Conservation (phyloP, 495 filamentous ascomycete species). For the Xylaria sp. region DNA sequence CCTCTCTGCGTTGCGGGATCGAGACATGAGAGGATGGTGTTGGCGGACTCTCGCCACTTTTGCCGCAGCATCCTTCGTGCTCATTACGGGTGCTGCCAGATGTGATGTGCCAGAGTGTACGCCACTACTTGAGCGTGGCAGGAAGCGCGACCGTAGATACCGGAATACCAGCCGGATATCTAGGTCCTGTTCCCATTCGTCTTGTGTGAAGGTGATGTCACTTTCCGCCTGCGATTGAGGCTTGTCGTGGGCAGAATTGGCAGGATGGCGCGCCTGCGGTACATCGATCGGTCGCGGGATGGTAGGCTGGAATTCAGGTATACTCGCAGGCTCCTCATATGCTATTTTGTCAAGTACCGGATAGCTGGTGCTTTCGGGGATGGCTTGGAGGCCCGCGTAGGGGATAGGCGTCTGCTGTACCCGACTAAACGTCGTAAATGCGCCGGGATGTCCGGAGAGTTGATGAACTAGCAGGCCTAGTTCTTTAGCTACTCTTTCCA, state of each 20-base stretch:
- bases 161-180: conserved; percentile 89
- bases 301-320: conserved; percentile 59
- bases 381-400: conserved; percentile 62
- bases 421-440: conserved; percentile 77
- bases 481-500: conserved; percentile 85
- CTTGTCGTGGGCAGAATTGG: conserved; percentile 27
- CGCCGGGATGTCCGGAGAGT: conserved; percentile 77
- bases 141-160: conserved; percentile 80
- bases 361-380: conserved; percentile 55
- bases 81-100: conserved; percentile 50
- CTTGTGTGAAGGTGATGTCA: conserved; percentile 54
- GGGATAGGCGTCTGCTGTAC: conserved; percentile 59
- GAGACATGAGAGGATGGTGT: conserved; percentile 81
- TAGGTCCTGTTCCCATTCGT: conserved; percentile 89
- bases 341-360: conserved; percentile 26
- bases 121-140: conserved; percentile 43
- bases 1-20: conserved; percentile 56
- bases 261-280: conserved; percentile 29
- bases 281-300: conserved; percentile 45
- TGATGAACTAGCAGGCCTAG: conserved; percentile 84
- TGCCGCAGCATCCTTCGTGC: conserved; percentile 69
- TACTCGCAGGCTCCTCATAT: conserved; percentile 35
- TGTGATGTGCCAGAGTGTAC: conserved; percentile 45
- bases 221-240: conserved; percentile 32
- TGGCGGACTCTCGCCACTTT: conserved; percentile 83